These are phyloP conservation scores for Penicillium verhagenii DNA, from an alignment of 495 filamentous ascomycete genomes.

Conservation along the genomic window DNA sequence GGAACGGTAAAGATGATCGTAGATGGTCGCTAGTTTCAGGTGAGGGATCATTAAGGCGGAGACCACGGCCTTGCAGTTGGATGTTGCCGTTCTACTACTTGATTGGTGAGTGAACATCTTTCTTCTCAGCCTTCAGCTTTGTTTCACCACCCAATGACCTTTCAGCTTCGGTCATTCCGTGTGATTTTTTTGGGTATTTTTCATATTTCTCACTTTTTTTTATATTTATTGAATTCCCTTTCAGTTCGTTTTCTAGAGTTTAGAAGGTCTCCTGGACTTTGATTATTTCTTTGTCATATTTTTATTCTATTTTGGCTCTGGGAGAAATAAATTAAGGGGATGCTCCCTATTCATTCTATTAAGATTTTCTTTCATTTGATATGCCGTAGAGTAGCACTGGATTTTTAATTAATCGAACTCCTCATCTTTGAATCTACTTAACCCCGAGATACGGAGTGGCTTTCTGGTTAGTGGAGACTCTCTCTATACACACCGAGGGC, in stretches of 20 bases:
- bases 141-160: background rate
- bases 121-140: background rate
- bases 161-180: background rate
- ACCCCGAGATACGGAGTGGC: background rate
- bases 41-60: constrained; percentile 8
- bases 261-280: no score
- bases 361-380: background rate
- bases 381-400: no score
- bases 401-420: background rate
- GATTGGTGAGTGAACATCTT: background rate
- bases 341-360: background rate
- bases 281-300: no score
- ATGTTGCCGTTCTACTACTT: background rate
- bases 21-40: constrained; percentile 14
- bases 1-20: constrained; percentile 7
- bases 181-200: background rate
- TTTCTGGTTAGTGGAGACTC: background rate
- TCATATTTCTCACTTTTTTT: background rate
- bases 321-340: background rate
- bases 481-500: background rate
- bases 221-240: background rate
- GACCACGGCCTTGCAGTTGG: constrained; percentile 2
- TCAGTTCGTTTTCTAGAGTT: no score
- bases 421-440: background rate
- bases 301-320: no score